Percentiles rank a stretch among this genome's conserved stretches.
Evolutionary conservation across 2,329 filamentous ascomycete species (phyloP).

Genomic region (Domatiomyces catenatus): DNA sequence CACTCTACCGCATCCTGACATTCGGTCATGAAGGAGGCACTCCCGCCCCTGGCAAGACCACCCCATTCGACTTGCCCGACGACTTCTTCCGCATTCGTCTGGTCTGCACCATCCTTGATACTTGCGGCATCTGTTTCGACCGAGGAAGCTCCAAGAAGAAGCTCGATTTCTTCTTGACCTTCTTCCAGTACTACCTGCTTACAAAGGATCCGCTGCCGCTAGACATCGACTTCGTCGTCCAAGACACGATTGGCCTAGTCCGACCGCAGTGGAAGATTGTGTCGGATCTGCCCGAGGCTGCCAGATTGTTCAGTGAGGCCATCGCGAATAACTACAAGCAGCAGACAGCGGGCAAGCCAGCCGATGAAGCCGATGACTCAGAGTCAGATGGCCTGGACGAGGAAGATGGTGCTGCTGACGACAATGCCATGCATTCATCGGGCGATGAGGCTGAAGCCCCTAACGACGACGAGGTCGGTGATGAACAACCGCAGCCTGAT

Average conservation of each 20-base stretch:
- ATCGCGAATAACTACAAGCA: conserved; percentile 78
- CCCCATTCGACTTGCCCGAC: conserved; percentile 70
- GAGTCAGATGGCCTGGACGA: conserved; percentile 34
- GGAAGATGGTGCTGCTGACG: conserved; percentile 59
- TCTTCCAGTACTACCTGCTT: conserved; percentile 87
- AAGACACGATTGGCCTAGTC: conserved; percentile 73
- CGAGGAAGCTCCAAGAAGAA: conserved; percentile 90
- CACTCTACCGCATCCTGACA: conserved; percentile 82
- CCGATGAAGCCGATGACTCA: conserved; percentile 55
- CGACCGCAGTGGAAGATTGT: conserved; percentile 88
- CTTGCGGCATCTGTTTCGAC: conserved; percentile 91
- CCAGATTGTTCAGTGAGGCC: conserved; percentile 69
- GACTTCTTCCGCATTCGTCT: conserved; percentile 93
- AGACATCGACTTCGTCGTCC: conserved; percentile 93
- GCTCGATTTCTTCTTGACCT: conserved; percentile 89
- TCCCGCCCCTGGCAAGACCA: conserved; percentile 61
- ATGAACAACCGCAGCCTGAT: conserved; percentile 28
- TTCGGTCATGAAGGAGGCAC: conserved; percentile 77
- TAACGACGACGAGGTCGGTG: conserved; percentile 20
- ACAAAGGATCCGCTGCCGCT: conserved; percentile 82
- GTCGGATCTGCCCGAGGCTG: conserved; percentile 65
- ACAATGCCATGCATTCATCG: conserved; percentile 27
- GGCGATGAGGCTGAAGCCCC: conserved; percentile 33
- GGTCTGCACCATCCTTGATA: conserved; percentile 78
- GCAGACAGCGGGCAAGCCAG: conserved; percentile 54